phyloP scores from a whole-genome alignment of 2,329 filamentous ascomycete genomes.

The Colletotrichum liriopes region DNA sequence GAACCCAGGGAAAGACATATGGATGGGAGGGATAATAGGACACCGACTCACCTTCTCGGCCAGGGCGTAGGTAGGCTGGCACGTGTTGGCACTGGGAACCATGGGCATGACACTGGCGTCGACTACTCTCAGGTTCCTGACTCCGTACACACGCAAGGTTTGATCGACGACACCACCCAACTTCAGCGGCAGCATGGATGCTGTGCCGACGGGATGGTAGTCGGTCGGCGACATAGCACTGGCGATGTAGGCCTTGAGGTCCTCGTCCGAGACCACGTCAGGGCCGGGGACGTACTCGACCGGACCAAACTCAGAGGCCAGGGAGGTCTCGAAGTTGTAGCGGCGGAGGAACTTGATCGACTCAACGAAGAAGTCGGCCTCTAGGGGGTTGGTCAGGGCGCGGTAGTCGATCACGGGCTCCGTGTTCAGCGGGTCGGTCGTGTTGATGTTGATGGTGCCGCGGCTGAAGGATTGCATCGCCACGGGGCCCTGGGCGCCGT shows the following conservation, averaged over 20 bases:
- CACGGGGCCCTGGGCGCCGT: constrained; percentile 46
- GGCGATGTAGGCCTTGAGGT: constrained; percentile 47
- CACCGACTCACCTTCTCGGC: constrained; percentile 49
- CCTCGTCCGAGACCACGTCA: constrained; percentile 52
- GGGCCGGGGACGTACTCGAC: constrained; percentile 53
- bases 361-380: constrained; percentile 56
- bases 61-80: constrained; percentile 55
- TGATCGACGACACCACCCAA: constrained; percentile 53
- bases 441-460: constrained; percentile 56
- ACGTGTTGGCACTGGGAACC: constrained; percentile 50
- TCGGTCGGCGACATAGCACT: constrained; percentile 44
- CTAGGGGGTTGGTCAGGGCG: constrained; percentile 56
- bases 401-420: constrained; percentile 58
- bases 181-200: constrained; percentile 63
- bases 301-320: constrained; percentile 51
- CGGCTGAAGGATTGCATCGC: constrained; percentile 54
- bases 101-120: constrained; percentile 53
- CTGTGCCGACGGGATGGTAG: constrained; percentile 65
- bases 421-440: constrained; percentile 54
- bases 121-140: constrained; percentile 48
- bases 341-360: constrained; percentile 55
- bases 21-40: too few relatives aligned
- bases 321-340: constrained; percentile 55
- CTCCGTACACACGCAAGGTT: constrained; percentile 50
- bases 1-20: neutral